Percentiles rank a stretch among this genome's conserved stretches.
phyloP scores from a whole-genome alignment of 2,329 filamentous ascomycete species.

The Penicillium psychrosexuale region DNA sequence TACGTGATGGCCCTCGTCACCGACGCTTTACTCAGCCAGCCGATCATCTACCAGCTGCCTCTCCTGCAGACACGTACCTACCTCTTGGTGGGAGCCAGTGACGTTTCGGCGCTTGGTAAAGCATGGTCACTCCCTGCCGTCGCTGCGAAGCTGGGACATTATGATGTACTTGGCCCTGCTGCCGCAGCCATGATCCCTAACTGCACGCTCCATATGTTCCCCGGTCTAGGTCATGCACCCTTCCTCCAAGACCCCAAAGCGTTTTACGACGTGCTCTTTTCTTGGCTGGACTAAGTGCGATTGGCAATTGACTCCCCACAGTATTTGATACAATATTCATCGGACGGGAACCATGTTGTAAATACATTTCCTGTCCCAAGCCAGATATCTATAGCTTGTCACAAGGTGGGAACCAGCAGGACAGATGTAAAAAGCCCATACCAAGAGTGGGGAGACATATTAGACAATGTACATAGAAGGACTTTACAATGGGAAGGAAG shows the following conservation, averaged over 20 bases:
- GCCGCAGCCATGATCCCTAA: slow-evolving; percentile 14
- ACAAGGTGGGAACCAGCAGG: too few relatives aligned
- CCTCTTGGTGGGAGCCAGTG: slow-evolving; percentile 13
- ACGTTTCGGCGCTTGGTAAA: slow-evolving; percentile 13
- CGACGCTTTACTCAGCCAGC: slow-evolving; percentile 12
- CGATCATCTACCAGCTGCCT: slow-evolving; percentile 13
- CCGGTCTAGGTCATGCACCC: slow-evolving; percentile 16
- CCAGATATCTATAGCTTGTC: background rate
- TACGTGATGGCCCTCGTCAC: slow-evolving; percentile 17
- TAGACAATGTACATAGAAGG: background rate
- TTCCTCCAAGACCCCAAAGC: slow-evolving; percentile 14
- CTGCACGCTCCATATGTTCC: slow-evolving; percentile 14
- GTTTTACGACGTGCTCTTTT: slow-evolving; percentile 9
- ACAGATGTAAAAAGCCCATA: background rate
- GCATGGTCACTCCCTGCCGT: slow-evolving; percentile 7
- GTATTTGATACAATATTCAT: background rate
- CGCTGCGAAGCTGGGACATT: slow-evolving; percentile 10
- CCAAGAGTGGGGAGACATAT: background rate
- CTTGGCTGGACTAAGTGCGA: background rate
- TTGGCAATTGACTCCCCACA: background rate
- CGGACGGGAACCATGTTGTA: too few relatives aligned
- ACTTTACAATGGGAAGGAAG: background rate
- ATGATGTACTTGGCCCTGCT: slow-evolving; percentile 10
- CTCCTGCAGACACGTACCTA: slow-evolving; percentile 12
- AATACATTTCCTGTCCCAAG: background rate